These are phyloP conservation scores for Trichoderma sp. DNA, from an alignment of 2,329 filamentous ascomycete genomes.

Conservation along the genomic window DNA sequence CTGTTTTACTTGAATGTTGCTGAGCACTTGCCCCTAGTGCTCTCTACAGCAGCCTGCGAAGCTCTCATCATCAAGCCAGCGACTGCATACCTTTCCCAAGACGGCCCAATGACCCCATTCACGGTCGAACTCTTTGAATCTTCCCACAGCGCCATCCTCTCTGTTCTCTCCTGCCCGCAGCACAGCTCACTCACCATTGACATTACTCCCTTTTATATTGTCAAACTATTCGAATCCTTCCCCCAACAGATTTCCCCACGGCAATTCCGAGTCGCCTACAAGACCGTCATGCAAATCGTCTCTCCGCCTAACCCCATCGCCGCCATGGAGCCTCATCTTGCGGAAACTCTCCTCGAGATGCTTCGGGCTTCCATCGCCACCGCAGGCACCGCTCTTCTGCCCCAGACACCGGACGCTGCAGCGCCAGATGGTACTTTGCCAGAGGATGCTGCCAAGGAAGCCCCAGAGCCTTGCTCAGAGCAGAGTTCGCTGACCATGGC, in stretches of 20 bases:
- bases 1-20: slow-evolving; percentile 86
- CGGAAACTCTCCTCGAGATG: slow-evolving; percentile 78
- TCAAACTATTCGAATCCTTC: slow-evolving; percentile 77
- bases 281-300: slow-evolving; percentile 78
- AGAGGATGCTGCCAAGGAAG: slow-evolving; percentile 28
- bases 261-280: slow-evolving; percentile 87
- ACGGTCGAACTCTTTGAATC: slow-evolving; percentile 75
- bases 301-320: slow-evolving; percentile 77
- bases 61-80: slow-evolving; percentile 73
- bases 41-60: slow-evolving; percentile 69
- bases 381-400: slow-evolving; percentile 48
- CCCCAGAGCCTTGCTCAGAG: slow-evolving; percentile 61
- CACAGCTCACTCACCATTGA: slow-evolving; percentile 70
- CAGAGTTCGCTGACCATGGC: slow-evolving; percentile 76
- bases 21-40: slow-evolving; percentile 75
- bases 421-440: slow-evolving; percentile 36
- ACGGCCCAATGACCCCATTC: slow-evolving; percentile 45
- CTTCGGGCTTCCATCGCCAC: slow-evolving; percentile 61
- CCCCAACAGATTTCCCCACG: slow-evolving; percentile 75
- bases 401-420: slow-evolving; percentile 38
- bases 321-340: slow-evolving; percentile 72
- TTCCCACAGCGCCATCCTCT: slow-evolving; percentile 78
- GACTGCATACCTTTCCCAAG: slow-evolving; percentile 66
- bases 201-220: slow-evolving; percentile 80
- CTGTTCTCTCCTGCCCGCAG: slow-evolving; percentile 77